Conservation (phyloP, 1,139 yeast species). For the Yamadazyma epiphylla region DNA sequence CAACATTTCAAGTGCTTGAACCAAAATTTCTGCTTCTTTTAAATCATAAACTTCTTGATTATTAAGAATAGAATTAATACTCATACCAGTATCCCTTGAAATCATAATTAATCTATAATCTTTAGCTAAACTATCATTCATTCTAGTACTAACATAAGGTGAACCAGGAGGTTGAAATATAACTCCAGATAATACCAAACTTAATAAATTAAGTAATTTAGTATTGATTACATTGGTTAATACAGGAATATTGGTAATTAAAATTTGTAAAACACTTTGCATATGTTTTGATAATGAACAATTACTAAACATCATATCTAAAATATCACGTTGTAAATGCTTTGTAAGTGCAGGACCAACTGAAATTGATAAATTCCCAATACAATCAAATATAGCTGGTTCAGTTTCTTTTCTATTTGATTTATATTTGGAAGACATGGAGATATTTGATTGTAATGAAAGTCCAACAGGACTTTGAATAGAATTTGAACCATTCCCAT, state of each 20-base stretch:
- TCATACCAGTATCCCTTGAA: conserved; percentile 56
- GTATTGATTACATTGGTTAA: conserved; percentile 70
- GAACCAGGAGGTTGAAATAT: conserved; percentile 86
- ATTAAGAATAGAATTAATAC: conserved; percentile 33
- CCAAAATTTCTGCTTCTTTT: conserved; percentile 50
- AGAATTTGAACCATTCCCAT: not conserved
- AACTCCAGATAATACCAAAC: conserved; percentile 78
- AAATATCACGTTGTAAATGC: conserved; percentile 75
- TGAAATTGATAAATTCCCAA: conserved; percentile 81
- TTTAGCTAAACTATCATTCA: conserved; percentile 65
- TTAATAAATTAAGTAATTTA: conserved; percentile 67
- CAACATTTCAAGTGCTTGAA: conserved; percentile 70
- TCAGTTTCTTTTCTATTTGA: conserved; percentile 71
- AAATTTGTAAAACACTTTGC: conserved; percentile 66
- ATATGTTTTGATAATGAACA: conserved; percentile 81
- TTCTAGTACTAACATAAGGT: conserved; percentile 63
- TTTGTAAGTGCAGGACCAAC: conserved; percentile 95
- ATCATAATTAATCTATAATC: conserved; percentile 75
- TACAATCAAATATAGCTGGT: conserved; percentile 84
- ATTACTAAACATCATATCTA: conserved; percentile 70
- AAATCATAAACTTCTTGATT: conserved; percentile 39
- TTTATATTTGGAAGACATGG: conserved; percentile 51
- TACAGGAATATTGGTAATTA: conserved; percentile 76
- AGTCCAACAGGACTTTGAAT: conserved; percentile 13
- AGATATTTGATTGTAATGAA: conserved; percentile 23